Evolutionary conservation across 345 rosid genomes (phyloP), one percentile per base, ranked within the genome.

Genomic region (Salix caprea): DNA sequence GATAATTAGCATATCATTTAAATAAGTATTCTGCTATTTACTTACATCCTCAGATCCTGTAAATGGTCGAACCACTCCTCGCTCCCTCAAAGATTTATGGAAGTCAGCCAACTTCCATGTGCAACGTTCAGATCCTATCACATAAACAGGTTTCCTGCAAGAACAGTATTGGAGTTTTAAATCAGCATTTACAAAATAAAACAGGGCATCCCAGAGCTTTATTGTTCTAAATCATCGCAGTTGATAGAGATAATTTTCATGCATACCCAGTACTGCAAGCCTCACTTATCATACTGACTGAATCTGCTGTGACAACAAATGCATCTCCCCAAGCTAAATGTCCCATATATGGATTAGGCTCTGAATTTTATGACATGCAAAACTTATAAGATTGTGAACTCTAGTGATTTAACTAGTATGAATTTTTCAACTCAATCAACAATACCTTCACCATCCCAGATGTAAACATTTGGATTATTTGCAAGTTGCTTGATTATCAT

Each of bases 251-350:
- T 75, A 61, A 58, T n/a, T 39, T 68, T 70, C 65, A 70, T 34
- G 76, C 86, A 82, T 87, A 96, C 98, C 99, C 99, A 0, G 98
- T 96, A 82, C 97, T 96, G 89, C 98, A 93, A 72, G 91, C 97
- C 84, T 96, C 99, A 46, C 99, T 96, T 76, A 96, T 87, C 85
- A 88, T 80, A 78, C 97, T 93, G 81, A 96, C 91, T 67, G 99
- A 96, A 88, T 93, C 99, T 40, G 99, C 97, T 19, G 98, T 91
- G 75, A 96, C 82, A 73, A 96, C 90, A 85, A 96, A 96, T 71
- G 99, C 95, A 91, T 93, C 97, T 23, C 93, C 99, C 99, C 99
- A 96, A 66, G 99, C 99, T 84, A 93, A 84, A 86, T 96, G 92
- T 50, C 98, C 98, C 92, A 88, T 87, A 37, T 92, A 90, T 4